Conservation (phyloP, 2,329 filamentous ascomycete genomes). For the Cladorrhinum sp. region DNA sequence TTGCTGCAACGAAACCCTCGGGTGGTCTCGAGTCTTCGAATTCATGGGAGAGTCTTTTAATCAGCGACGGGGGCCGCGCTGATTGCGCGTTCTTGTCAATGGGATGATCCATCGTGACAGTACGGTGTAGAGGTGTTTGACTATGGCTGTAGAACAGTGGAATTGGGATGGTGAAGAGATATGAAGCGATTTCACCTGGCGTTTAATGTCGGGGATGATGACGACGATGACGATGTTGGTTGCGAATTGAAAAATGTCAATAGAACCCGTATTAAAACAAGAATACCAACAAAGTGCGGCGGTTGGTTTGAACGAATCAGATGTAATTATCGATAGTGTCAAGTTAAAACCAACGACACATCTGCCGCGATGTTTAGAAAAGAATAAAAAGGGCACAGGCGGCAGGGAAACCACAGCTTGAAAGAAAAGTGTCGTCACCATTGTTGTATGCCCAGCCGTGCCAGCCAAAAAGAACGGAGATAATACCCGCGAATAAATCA, state of each 20-base stretch:
- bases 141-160: background rate
- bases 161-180: background rate
- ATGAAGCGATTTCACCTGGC: background rate
- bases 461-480: background rate
- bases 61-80: constrained; percentile 6
- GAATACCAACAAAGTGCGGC: background rate
- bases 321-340: background rate
- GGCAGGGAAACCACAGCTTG: background rate
- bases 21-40: constrained; percentile 48
- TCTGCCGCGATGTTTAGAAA: background rate
- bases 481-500: constrained; percentile 1
- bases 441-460: background rate
- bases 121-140: too few relatives aligned
- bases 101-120: background rate
- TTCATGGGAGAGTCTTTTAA: constrained; percentile 21
- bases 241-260: background rate
- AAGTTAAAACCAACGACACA: background rate
- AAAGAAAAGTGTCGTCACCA: constrained; percentile 1
- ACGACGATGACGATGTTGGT: background rate
- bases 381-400: background rate
- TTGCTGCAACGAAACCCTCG: constrained; percentile 47
- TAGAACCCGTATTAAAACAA: background rate
- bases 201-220: background rate
- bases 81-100: background rate
- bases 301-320: background rate